phyloP scores from a whole-genome alignment of 2,329 filamentous ascomycete species.

The Fusarium sp. region DNA sequence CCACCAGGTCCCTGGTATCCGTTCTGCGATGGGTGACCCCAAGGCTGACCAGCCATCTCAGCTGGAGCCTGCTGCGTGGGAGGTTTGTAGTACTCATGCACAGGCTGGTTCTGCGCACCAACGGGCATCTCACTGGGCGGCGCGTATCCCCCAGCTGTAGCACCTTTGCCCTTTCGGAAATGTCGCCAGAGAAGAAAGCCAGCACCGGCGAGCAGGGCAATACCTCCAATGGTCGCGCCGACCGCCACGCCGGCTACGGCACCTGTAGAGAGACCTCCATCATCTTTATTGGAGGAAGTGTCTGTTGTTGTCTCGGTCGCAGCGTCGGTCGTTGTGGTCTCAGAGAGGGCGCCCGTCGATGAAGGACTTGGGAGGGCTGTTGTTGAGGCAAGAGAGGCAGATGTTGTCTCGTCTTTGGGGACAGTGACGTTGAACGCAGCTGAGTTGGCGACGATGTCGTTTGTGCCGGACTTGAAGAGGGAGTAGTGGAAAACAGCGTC shows the following conservation, averaged over 20 bases:
- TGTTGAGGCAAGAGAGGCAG: background rate
- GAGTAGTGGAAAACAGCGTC: slow-evolving; percentile 34
- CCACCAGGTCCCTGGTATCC: slow-evolving; percentile 16
- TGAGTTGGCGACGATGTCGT: slow-evolving; percentile 16
- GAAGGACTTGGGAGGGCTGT: slow-evolving; percentile 2
- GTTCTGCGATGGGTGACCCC: slow-evolving; percentile 6
- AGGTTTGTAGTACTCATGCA: slow-evolving; percentile 23
- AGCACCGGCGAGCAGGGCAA: slow-evolving; percentile 19
- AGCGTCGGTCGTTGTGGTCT: slow-evolving; percentile 2
- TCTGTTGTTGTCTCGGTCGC: background rate
- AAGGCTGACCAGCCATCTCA: slow-evolving; percentile 24
- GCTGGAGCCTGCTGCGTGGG: slow-evolving; percentile 4
- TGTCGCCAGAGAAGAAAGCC: slow-evolving; percentile 39
- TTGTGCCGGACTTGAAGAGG: slow-evolving; percentile 17
- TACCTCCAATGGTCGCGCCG: slow-evolving; percentile 33
- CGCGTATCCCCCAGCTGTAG: background rate
- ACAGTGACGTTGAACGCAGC: slow-evolving; percentile 38
- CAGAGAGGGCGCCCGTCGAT: background rate
- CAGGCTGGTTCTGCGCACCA: background rate
- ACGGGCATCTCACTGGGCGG: background rate
- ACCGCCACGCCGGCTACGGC: slow-evolving; percentile 41
- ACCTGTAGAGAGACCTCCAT: slow-evolving; percentile 25
- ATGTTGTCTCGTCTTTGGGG: background rate
- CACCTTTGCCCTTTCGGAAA: slow-evolving; percentile 8
- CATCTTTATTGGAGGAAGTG: background rate